Conservation (phyloP, 306 rosid genomes). For the Prunus salicina region DNA sequence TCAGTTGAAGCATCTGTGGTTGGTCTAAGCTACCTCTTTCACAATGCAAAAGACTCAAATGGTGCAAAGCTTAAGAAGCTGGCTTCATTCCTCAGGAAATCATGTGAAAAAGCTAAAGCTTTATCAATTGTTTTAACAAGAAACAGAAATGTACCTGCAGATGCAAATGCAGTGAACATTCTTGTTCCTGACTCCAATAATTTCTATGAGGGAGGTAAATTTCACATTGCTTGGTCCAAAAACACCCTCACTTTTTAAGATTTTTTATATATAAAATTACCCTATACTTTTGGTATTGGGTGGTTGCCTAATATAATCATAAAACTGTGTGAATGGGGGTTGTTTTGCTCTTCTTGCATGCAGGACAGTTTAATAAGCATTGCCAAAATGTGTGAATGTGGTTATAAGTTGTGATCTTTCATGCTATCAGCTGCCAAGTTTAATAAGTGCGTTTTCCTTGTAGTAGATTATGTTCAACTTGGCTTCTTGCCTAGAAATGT, state of each 20-base stretch:
- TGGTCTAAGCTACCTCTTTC: constrained; percentile 74
- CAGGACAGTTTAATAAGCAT: not conserved
- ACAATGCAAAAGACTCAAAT: constrained; percentile 51
- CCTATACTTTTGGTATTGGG: not conserved
- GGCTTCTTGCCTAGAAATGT: constrained; percentile 72
- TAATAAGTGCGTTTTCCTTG: constrained; percentile 18
- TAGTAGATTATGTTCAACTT: constrained; percentile 56
- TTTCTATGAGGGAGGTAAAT: constrained; percentile 54
- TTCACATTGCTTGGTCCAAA: constrained; percentile 18
- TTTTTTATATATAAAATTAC: not conserved
- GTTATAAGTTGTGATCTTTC: constrained; percentile 6
- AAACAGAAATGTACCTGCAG: constrained; percentile 57
- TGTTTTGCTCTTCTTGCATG: not conserved
- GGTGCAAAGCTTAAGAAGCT: constrained; percentile 52
- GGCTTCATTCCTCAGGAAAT: constrained; percentile 55
- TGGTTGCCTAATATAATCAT: not conserved
- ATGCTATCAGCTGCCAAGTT: constrained; percentile 19
- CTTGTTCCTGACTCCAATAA: constrained; percentile 50
- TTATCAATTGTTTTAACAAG: constrained; percentile 50
- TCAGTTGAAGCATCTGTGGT: constrained; percentile 71
- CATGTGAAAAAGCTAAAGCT: constrained; percentile 38
- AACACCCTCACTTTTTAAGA: not conserved
- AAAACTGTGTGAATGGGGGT: not conserved
- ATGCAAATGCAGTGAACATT: constrained; percentile 71
- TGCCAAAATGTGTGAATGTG: not conserved